Conservation (phyloP, 148 eudicot genomes). For the Polygonum aviculare region DNA sequence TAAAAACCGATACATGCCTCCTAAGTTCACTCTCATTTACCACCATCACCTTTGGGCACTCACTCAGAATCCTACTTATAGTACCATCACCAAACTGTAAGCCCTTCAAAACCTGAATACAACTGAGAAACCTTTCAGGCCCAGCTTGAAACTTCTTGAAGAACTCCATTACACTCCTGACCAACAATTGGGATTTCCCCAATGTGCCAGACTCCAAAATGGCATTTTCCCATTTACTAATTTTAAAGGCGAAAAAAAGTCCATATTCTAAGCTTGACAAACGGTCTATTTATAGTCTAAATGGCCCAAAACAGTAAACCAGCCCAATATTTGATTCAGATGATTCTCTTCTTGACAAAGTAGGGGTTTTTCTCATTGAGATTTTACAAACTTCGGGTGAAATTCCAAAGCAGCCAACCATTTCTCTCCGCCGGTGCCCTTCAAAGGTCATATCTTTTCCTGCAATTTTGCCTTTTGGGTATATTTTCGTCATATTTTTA, state of each 20-base stretch:
- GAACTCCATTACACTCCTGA: conserved; percentile 43
- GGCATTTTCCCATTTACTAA: conserved; percentile 43
- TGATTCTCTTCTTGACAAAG: neutral
- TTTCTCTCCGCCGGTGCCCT: neutral
- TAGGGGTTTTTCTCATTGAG: neutral
- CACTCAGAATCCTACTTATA: conserved; percentile 53
- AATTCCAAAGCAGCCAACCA: neutral
- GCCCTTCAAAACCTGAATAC: conserved; percentile 42
- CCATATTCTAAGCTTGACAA: too few species aligned
- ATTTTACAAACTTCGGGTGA: neutral
- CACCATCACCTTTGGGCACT: conserved; percentile 38
- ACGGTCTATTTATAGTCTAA: neutral
- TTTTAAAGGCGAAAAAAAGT: too few species aligned
- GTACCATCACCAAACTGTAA: conserved; percentile 53
- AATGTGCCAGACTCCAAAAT: conserved; percentile 21
- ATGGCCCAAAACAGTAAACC: neutral
- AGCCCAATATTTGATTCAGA: neutral
- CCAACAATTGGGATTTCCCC: conserved; percentile 10
- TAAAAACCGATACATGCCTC: conserved; percentile 39
- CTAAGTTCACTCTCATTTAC: conserved; percentile 33
- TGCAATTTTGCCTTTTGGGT: neutral
- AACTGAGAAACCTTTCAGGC: conserved; percentile 33
- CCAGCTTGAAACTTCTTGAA: conserved; percentile 36
- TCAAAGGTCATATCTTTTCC: neutral
- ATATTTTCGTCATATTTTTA: neutral